phyloP scores from a whole-genome alignment of 805 yeast species.

The Myxozyma udenii region DNA sequence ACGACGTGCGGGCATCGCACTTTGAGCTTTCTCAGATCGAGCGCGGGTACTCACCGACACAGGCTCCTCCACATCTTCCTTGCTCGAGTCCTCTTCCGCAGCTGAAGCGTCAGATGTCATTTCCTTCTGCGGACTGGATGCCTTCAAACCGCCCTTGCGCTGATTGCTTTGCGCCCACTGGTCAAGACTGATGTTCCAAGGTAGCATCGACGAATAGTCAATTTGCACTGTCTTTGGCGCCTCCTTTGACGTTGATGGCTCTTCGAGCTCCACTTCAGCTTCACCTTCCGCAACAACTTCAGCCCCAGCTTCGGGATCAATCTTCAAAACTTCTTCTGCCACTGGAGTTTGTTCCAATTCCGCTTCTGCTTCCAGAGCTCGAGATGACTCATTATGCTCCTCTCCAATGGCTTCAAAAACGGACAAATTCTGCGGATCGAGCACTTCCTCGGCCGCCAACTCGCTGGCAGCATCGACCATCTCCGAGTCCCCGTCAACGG shows the following conservation, averaged over 20 bases:
- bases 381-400: not conserved
- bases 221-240: slow-evolving; percentile 1
- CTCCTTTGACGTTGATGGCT: not conserved
- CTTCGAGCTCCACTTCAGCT: not conserved
- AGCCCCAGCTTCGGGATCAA: not conserved
- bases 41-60: not conserved
- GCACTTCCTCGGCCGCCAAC: not conserved
- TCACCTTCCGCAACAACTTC: not conserved
- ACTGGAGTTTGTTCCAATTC: slow-evolving; percentile 5
- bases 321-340: not conserved
- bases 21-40: not conserved
- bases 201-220: slow-evolving; percentile 22
- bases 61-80: not conserved
- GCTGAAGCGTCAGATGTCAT: not conserved
- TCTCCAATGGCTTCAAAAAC: not conserved
- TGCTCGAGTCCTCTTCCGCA: not conserved
- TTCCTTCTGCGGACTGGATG: not conserved
- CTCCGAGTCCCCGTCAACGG: not conserved
- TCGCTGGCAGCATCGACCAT: not conserved
- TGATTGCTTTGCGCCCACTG: slow-evolving; percentile 27
- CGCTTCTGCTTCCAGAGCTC: not conserved
- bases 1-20: not conserved
- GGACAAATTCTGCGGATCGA: too few species aligned
- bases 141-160: slow-evolving; percentile 1
- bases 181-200: slow-evolving; percentile 26